These are phyloP conservation scores for Komagataella kurtzmanii DNA, from an alignment of 805 yeast genomes.

Conservation along the genomic window DNA sequence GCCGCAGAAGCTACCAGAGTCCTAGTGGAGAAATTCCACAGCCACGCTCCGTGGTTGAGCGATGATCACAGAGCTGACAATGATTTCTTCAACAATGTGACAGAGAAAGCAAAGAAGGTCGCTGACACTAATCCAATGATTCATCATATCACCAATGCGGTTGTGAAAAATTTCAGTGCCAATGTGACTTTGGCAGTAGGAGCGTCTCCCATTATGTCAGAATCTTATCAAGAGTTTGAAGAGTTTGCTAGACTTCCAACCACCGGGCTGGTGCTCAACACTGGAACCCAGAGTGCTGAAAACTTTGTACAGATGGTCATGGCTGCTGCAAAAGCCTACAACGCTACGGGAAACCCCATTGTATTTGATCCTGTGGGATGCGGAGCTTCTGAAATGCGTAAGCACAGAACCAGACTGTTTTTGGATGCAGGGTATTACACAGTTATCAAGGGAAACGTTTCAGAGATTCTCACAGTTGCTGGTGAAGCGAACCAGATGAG, in stretches of 20 bases:
- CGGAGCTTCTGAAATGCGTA: slow-evolving; percentile 62
- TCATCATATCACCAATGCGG: slow-evolving; percentile 81
- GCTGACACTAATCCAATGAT: slow-evolving; percentile 43
- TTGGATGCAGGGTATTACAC: slow-evolving; percentile 43
- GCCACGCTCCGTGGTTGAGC: slow-evolving; percentile 15
- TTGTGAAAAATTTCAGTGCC: slow-evolving; percentile 83
- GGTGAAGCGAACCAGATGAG: slow-evolving; percentile 37
- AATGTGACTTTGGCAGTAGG: slow-evolving; percentile 76
- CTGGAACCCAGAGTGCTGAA: slow-evolving; percentile 52
- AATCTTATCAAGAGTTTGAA: slow-evolving; percentile 47
- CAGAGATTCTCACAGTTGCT: slow-evolving; percentile 61
- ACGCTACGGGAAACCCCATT: slow-evolving; percentile 40
- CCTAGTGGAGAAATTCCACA: slow-evolving; percentile 17
- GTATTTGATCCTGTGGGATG: slow-evolving; percentile 90
- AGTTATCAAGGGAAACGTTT: slow-evolving; percentile 75
- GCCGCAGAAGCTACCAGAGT: slow-evolving; percentile 37
- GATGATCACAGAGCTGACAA: background rate
- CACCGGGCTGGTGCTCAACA: slow-evolving; percentile 49
- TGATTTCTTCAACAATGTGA: background rate
- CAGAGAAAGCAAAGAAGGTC: background rate
- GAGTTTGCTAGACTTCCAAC: slow-evolving; percentile 48
- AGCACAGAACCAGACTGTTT: slow-evolving; percentile 29
- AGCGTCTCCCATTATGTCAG: slow-evolving; percentile 85
- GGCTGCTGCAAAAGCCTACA: slow-evolving; percentile 46
- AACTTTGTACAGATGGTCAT: slow-evolving; percentile 26